phyloP scores from a whole-genome alignment of 148 eudicot genomes.

The Rhododendron kiyosumense region DNA sequence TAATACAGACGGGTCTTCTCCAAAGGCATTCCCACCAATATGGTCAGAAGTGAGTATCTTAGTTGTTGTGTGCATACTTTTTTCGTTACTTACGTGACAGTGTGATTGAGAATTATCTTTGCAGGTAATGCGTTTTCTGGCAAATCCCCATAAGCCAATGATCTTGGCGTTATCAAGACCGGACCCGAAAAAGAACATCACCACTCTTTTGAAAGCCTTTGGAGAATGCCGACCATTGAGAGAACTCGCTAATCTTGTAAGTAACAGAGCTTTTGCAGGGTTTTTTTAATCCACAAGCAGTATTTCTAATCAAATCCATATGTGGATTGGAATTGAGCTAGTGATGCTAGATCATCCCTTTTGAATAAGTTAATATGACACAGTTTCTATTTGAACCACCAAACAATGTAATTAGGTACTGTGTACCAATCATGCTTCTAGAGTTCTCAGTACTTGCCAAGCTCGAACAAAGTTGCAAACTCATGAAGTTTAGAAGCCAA shows the following conservation, averaged over 20 bases:
- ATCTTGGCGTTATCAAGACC: conserved; percentile 73
- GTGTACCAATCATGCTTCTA: background rate
- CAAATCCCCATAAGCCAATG: conserved; percentile 84
- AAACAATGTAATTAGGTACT: background rate
- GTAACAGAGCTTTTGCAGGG: background rate
- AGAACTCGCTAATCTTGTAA: conserved; percentile 77
- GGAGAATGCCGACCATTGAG: conserved; percentile 70
- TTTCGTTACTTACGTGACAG: background rate
- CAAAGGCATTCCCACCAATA: conserved; percentile 52
- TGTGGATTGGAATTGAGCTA: background rate
- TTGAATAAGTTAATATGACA: background rate
- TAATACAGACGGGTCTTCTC: conserved; percentile 48
- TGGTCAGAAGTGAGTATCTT: conserved; percentile 53
- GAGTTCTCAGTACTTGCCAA: background rate
- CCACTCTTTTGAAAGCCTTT: conserved; percentile 70
- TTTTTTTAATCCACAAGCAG: background rate
- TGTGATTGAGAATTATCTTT: background rate
- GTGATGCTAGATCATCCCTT: background rate
- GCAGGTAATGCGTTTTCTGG: conserved; percentile 68
- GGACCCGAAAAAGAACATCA: conserved; percentile 75
- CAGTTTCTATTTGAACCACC: background rate
- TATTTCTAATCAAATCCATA: background rate
- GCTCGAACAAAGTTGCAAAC: background rate
- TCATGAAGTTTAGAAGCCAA: background rate
- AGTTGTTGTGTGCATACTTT: background rate